Percentiles rank a stretch among this genome's conserved stretches.
These are phyloP conservation scores for Apiospora kogelbergensis DNA, from an alignment of 2,329 filamentous ascomycete species.

Conservation along the genomic window DNA sequence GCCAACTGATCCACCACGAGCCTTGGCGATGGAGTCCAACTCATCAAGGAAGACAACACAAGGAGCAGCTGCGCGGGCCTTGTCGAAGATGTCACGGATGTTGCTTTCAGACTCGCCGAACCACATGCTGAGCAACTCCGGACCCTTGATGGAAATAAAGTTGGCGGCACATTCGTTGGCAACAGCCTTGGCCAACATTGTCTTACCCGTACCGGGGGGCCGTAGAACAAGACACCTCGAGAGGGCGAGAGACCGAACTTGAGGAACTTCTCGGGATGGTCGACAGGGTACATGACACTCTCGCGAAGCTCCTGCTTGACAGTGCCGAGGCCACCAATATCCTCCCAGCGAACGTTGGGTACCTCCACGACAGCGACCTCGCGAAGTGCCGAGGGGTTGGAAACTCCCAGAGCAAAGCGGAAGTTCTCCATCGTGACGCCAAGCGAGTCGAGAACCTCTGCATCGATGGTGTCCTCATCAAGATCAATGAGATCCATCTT, in stretches of 20 bases:
- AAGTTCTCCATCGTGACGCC: constrained; percentile 99
- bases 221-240: constrained; percentile 97
- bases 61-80: constrained; percentile 94
- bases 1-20: constrained; percentile 92
- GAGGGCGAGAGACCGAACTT: constrained; percentile 99
- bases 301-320: constrained; percentile 99
- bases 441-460: constrained; percentile 95
- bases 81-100: constrained; percentile 99
- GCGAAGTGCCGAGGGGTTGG: constrained; percentile 96
- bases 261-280: constrained; percentile 99
- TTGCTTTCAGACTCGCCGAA: constrained; percentile 99
- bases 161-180: constrained; percentile 99
- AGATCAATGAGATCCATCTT: constrained; percentile 99
- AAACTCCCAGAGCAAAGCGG: constrained; percentile 95
- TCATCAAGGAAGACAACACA: constrained; percentile 99
- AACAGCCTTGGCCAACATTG: constrained; percentile 97
- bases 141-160: constrained; percentile 99
- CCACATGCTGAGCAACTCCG: constrained; percentile 99
- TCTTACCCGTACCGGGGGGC: constrained; percentile 99
- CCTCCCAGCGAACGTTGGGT: constrained; percentile 98
- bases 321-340: constrained; percentile 95
- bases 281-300: constrained; percentile 97
- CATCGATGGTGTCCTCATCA: constrained; percentile 98
- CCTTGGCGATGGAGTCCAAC: constrained; percentile 98
- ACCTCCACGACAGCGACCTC: constrained; percentile 99